Evolutionary conservation across 2,329 filamentous ascomycete species (phyloP), one percentile per base, ranked within the genome.

Genomic region (Beauveria scarabaeidicola): DNA sequence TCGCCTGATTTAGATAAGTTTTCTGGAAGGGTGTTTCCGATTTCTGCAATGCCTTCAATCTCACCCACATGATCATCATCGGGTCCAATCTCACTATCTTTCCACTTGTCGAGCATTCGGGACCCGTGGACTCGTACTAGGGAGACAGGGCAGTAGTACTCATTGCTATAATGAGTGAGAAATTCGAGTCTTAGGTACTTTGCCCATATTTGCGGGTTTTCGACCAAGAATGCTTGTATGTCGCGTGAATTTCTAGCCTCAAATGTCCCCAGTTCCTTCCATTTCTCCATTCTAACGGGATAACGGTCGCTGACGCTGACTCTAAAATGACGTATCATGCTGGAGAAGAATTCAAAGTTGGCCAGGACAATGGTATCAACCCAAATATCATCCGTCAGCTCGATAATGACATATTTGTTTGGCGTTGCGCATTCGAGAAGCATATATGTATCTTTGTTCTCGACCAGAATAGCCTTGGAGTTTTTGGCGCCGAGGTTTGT

Each of bases 391-490:
- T 96, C 91, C 72, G 91, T 97, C 32, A 99, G 80, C 74, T 99
- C 94, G 62, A 99, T 85, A 62, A 97, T 92, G 63, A 97, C 81
- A 69, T 95, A 97, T 73, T 97, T 97, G 76, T 95, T 93, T 66
- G 87, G 78, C 21, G 86, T 86, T 5, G 86, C 85, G 73, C 94
- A 99, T 70, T 93, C 90, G 64, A 97, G 90, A 50, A 97, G 81
- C 91, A 99, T 96, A 73, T 99, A 99, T 64, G 90, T 93, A 74
- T 99, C 94, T 75, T 97, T 97, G 75, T 97, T 97, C 77, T 99
- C 94, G 46, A 96, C 86, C 46, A 99, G 75, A 15, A 99, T 88
- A 15, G 92, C 87, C 61, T 91, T 95, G 17, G 91, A 81, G 63
- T 94, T 95, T 72, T 94, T 95, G 59, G 90, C 89, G 63, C 92